Percentiles rank a stretch among this genome's conserved stretches.
Conservation (phyloP, 495 filamentous ascomycete genomes). For the Parathielavia appendiculata region DNA sequence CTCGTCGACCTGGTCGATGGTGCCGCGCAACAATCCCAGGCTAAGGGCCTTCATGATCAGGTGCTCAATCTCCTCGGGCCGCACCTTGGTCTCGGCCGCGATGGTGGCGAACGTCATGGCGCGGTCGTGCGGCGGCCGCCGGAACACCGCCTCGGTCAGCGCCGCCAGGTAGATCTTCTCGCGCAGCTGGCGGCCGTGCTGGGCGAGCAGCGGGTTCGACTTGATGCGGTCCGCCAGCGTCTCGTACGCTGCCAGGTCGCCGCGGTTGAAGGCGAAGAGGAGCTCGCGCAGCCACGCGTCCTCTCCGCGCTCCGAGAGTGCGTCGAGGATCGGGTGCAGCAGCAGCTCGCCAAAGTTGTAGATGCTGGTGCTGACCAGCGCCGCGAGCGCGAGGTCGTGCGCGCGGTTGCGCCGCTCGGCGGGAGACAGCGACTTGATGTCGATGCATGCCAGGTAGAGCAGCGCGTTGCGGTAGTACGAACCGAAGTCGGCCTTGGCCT, state of each 20-base stretch:
- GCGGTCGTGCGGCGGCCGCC: slow-evolving; percentile 89
- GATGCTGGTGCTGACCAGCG: slow-evolving; percentile 86
- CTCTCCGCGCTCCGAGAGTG: slow-evolving; percentile 54
- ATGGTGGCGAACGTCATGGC: slow-evolving; percentile 88
- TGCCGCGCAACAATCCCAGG: slow-evolving; percentile 80
- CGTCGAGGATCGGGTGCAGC: slow-evolving; percentile 90
- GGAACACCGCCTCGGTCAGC: slow-evolving; percentile 94
- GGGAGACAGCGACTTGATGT: slow-evolving; percentile 64
- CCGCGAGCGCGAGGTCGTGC: slow-evolving; percentile 88
- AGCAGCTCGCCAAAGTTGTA: slow-evolving; percentile 99
- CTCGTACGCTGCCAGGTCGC: slow-evolving; percentile 83
- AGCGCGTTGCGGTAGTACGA: slow-evolving; percentile 96
- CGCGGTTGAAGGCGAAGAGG: slow-evolving; percentile 95
- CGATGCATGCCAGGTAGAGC: slow-evolving; percentile 95
- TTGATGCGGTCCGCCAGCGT: slow-evolving; percentile 70
- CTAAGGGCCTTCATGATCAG: slow-evolving; percentile 98
- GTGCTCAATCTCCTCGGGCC: slow-evolving; percentile 88
- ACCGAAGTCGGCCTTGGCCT: slow-evolving; percentile 87
- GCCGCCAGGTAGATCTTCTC: slow-evolving; percentile 97
- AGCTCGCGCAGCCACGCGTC: slow-evolving; percentile 84
- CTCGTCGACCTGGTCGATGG: slow-evolving; percentile 93
- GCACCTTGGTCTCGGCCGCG: slow-evolving; percentile 84
- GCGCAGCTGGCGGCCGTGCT: slow-evolving; percentile 77
- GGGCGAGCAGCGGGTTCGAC: slow-evolving; percentile 69
- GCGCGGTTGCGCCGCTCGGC: slow-evolving; percentile 73